phyloP scores from a whole-genome alignment of 768 basidiomycete genomes.

The Pisolithus tinctorius region DNA sequence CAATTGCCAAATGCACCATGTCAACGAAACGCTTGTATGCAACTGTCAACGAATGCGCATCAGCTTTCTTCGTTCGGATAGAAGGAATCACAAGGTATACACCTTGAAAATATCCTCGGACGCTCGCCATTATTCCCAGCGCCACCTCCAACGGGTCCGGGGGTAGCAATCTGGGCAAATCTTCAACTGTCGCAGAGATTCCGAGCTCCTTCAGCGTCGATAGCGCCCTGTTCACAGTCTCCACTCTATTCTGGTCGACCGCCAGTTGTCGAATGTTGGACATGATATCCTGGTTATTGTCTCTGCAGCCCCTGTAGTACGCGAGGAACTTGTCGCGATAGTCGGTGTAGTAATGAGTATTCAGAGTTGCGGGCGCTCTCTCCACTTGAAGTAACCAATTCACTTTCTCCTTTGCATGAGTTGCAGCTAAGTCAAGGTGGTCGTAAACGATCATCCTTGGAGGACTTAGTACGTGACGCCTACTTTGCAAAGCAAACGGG shows the following conservation, averaged over 20 bases:
- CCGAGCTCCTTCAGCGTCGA: constrained; percentile 12
- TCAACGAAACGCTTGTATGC: constrained; percentile 42
- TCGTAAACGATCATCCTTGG: constrained; percentile 44
- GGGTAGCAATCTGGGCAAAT: constrained; percentile 45
- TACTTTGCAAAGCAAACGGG: too few species aligned
- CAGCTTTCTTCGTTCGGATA: neutral
- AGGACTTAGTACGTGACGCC: neutral
- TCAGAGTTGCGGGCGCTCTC: constrained; percentile 42
- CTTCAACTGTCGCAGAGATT: constrained; percentile 31
- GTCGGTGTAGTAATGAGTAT: constrained; percentile 43
- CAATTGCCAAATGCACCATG: constrained; percentile 36
- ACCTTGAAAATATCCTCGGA: constrained; percentile 75
- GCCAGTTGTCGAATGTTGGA: constrained; percentile 4
- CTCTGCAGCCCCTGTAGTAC: constrained; percentile 36
- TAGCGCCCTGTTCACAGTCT: constrained; percentile 17
- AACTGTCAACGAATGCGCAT: constrained; percentile 25
- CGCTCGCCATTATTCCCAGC: constrained; percentile 61
- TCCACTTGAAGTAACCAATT: constrained; percentile 47
- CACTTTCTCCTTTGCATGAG: constrained; percentile 35
- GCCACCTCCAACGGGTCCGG: constrained; percentile 49
- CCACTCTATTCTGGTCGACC: constrained; percentile 6
- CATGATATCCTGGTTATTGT: neutral
- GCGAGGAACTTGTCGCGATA: constrained; percentile 45
- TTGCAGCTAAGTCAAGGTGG: constrained; percentile 40
- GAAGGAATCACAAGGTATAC: neutral